These are phyloP conservation scores for Silene latifolia DNA, from an alignment of 148 eudicot species.

Conservation along the genomic window DNA sequence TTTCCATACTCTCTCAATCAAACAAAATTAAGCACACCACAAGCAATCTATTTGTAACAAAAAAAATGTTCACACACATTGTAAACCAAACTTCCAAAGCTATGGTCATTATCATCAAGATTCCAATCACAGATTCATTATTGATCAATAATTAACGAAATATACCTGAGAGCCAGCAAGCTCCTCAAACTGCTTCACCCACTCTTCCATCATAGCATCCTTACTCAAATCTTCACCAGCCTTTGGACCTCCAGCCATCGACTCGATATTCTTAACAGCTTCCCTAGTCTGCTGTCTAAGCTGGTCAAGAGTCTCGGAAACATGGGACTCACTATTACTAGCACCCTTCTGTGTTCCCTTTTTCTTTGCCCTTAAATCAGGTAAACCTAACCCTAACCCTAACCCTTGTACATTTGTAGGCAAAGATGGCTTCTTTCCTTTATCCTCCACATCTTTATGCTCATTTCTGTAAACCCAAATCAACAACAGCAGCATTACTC, in stretches of 20 bases:
- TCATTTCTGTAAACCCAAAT: constrained; percentile 39
- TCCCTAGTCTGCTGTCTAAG: constrained; percentile 89
- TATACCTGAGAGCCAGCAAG: constrained; percentile 78
- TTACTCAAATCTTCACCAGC: constrained; percentile 41
- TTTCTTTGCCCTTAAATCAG: constrained; percentile 76
- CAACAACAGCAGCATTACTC: too few relatives aligned
- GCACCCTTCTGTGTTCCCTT: constrained; percentile 77
- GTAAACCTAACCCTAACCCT: constrained; percentile 89
- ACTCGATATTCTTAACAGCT: constrained; percentile 82
- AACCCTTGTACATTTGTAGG: constrained; percentile 70
- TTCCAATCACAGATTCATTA: constrained; percentile 8
- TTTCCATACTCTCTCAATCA: not conserved
- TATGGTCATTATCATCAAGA: not conserved
- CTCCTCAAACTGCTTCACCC: constrained; percentile 94
- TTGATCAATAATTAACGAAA: not conserved
- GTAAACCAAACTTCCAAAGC: not conserved
- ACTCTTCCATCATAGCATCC: constrained; percentile 82
- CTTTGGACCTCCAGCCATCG: constrained; percentile 39
- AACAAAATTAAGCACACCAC: too few relatives aligned
- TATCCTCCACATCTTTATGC: constrained; percentile 29
- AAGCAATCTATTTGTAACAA: not conserved
- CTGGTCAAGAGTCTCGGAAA: constrained; percentile 83
- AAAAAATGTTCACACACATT: not conserved
- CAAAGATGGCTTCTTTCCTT: constrained; percentile 33
- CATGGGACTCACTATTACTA: constrained; percentile 51